These are phyloP conservation scores for Psilocybe sp. DNA, from an alignment of 768 basidiomycete genomes.

Conservation along the genomic window DNA sequence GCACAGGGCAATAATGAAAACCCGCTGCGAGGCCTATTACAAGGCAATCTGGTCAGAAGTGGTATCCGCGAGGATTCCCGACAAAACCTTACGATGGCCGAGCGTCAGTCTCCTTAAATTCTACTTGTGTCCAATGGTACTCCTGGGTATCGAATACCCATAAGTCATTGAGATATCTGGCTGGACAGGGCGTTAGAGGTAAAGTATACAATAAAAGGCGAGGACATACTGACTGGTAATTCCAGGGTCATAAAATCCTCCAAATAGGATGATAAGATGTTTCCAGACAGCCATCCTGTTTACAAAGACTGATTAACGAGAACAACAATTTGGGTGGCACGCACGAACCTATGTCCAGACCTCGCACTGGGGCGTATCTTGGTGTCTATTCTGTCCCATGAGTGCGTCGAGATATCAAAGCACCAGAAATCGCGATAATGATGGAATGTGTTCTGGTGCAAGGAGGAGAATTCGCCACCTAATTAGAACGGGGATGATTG, in stretches of 20 bases:
- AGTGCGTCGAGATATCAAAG: constrained; percentile 75
- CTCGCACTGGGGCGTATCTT: constrained; percentile 77
- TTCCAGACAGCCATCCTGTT: constrained; percentile 87
- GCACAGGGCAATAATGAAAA: constrained; percentile 80
- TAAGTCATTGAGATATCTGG: constrained; percentile 78
- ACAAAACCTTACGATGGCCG: constrained; percentile 61
- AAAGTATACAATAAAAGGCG: background rate
- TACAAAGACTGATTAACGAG: background rate
- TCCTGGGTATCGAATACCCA: constrained; percentile 87
- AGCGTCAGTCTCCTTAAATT: constrained; percentile 66
- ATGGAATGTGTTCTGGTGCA: constrained; percentile 81
- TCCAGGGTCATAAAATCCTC: constrained; percentile 89
- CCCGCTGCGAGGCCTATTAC: constrained; percentile 64
- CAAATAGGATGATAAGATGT: constrained; percentile 82
- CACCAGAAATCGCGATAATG: constrained; percentile 90
- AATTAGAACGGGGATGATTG: constrained; percentile 2
- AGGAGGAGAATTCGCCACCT: constrained; percentile 86
- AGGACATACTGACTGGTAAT: constrained; percentile 54
- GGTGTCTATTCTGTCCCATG: constrained; percentile 89
- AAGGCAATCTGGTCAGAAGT: background rate
- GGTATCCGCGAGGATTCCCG: background rate
- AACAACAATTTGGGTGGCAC: background rate
- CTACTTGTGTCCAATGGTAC: constrained; percentile 81
- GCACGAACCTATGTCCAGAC: constrained; percentile 72
- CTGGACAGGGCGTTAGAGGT: constrained; percentile 30